phyloP scores from a whole-genome alignment of 768 basidiomycete species.

The Gymnopilus junonius region DNA sequence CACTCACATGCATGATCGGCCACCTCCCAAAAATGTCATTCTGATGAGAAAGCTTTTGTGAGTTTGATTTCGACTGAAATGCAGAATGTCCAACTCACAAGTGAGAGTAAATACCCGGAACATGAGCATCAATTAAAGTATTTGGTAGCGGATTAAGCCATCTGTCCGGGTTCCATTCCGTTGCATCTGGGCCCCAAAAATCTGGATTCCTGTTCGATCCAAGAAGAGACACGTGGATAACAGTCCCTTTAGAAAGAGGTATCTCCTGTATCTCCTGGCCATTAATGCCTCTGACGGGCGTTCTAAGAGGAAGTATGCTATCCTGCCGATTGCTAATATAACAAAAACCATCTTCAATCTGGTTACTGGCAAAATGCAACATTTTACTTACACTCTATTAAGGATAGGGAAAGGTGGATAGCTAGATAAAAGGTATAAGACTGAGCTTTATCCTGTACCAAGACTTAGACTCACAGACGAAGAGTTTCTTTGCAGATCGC shows the following conservation, averaged over 20 bases:
- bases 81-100: conserved; percentile 10
- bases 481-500: conserved; percentile 44
- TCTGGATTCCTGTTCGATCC: conserved; percentile 39
- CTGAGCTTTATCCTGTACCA: no score
- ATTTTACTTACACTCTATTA: conserved; percentile 12
- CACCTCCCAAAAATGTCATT: conserved; percentile 30
- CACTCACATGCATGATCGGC: conserved; percentile 27
- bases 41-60: conserved; percentile 10
- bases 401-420: conserved; percentile 17
- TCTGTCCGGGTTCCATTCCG: conserved; percentile 30
- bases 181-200: conserved; percentile 38
- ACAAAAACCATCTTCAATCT: conserved; percentile 6
- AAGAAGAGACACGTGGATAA: conserved; percentile 41
- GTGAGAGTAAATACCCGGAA: conserved; percentile 24
- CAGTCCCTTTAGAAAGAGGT: conserved; percentile 44
- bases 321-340: neutral
- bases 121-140: conserved; percentile 15
- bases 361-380: neutral
- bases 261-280: conserved; percentile 42
- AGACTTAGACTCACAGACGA: conserved; percentile 38
- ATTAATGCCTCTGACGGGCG: conserved; percentile 41
- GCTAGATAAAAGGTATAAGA: neutral
- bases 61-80: neutral
- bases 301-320: conserved; percentile 10
- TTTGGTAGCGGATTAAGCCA: conserved; percentile 26